phyloP scores from a whole-genome alignment of 2,329 filamentous ascomycete species.

The Metarhizium album region DNA sequence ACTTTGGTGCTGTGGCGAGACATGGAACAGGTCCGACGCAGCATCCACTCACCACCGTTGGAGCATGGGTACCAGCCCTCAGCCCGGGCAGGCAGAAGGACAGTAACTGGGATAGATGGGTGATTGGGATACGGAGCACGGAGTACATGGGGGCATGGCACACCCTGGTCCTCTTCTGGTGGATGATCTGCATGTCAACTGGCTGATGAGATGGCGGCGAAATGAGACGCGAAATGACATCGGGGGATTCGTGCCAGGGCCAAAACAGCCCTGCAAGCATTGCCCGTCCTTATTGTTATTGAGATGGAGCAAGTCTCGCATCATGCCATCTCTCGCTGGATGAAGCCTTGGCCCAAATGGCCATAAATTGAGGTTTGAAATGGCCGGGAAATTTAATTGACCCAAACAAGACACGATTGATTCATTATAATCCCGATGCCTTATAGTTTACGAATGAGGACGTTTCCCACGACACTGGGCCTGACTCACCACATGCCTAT shows the following conservation, averaged over 20 bases:
- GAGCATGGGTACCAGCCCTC: neutral
- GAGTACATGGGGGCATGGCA: neutral
- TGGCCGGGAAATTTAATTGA: slow-evolving; percentile 2
- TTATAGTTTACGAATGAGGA: neutral
- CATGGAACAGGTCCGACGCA: neutral
- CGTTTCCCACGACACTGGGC: neutral
- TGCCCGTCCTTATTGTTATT: neutral
- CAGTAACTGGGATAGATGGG: neutral
- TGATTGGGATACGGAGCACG: slow-evolving; percentile 1
- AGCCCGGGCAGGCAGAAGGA: neutral
- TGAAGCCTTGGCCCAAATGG: neutral
- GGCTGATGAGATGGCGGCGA: slow-evolving; percentile 5
- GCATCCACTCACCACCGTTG: slow-evolving; percentile 1
- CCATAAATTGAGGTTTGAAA: neutral
- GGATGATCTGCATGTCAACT: slow-evolving; percentile 8
- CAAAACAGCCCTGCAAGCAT: neutral
- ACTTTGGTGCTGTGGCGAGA: neutral
- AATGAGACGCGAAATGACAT: slow-evolving; percentile 12
- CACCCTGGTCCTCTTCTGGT: neutral
- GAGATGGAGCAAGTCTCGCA: neutral
- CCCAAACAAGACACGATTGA: neutral
- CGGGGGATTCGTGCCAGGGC: neutral
- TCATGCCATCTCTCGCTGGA: neutral
- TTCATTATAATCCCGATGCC: neutral
- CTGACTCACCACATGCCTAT: neutral